Percentiles rank a stretch among this genome's conserved stretches.
Conservation (phyloP, 2,329 filamentous ascomycete species). For the Microsporum ferrugineum region DNA sequence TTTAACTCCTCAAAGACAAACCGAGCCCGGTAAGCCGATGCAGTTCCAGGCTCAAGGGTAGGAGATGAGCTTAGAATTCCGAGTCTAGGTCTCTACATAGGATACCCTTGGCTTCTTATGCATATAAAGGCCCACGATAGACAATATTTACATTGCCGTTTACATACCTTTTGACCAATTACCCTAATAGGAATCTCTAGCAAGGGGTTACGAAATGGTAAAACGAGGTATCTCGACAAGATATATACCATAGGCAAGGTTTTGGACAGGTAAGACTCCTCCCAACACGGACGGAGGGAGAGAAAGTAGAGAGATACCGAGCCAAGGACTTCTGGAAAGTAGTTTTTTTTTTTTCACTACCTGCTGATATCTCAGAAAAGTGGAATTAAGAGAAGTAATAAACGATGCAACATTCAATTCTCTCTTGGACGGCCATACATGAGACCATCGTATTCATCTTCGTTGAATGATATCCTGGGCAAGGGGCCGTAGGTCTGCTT, state of each 20-base stretch:
- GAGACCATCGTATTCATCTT: not conserved
- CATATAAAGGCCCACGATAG: too few relatives aligned
- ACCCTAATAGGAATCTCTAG: not conserved
- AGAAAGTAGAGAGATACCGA: not conserved
- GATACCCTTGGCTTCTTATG: not conserved
- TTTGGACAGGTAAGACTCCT: not conserved
- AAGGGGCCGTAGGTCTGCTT: constrained; percentile 29
- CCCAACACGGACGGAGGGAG: too few relatives aligned
- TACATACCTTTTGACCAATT: not conserved
- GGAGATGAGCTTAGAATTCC: not conserved
- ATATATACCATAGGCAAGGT: not conserved
- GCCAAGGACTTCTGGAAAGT: not conserved
- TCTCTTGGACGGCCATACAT: not conserved
- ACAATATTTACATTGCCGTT: too few relatives aligned
- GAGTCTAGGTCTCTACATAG: not conserved
- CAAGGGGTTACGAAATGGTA: not conserved
- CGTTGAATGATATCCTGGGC: constrained; percentile 27
- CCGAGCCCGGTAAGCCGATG: not conserved
- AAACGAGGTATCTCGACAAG: not conserved
- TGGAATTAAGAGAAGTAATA: too few relatives aligned
- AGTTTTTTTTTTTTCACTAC: not conserved
- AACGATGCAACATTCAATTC: not conserved
- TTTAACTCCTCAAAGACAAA: too few relatives aligned
- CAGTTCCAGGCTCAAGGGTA: not conserved
- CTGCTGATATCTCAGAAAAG: not conserved